Evolutionary conservation across 208 protist species (phyloP).

Genomic region (Tritrichomonas foetus): DNA sequence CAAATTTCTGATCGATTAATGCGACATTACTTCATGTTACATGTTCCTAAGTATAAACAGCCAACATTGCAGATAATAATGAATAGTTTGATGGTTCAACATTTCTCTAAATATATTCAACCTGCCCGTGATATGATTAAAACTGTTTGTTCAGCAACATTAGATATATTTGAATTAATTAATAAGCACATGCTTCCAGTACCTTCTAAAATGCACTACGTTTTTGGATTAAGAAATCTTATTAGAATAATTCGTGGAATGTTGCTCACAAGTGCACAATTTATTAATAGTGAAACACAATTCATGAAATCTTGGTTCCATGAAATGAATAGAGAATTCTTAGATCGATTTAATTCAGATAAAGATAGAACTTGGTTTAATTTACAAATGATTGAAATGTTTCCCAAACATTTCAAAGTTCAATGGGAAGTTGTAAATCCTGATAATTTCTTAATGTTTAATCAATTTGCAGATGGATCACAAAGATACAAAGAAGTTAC

Average conservation of each 20-base stretch:
- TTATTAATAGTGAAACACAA: conserved; percentile 55
- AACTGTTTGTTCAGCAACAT: conserved; percentile 44
- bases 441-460: conserved; percentile 48
- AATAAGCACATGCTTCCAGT: conserved; percentile 75
- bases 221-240: conserved; percentile 91
- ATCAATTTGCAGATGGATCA: conserved; percentile 46
- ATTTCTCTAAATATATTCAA: conserved; percentile 55
- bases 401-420: conserved; percentile 43
- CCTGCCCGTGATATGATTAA: conserved; percentile 63
- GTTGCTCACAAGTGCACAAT: conserved; percentile 42
- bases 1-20: conserved; percentile 86
- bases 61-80: conserved; percentile 59
- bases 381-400: not conserved
- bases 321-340: conserved; percentile 86
- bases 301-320: conserved; percentile 77
- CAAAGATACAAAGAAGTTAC: conserved; percentile 46
- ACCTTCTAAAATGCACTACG: conserved; percentile 91
- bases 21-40: conserved; percentile 87
- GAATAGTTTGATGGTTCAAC: conserved; percentile 52
- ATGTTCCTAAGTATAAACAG: not conserved
- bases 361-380: conserved; percentile 77
- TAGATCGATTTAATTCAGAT: conserved; percentile 81
- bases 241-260: conserved; percentile 70
- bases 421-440: conserved; percentile 63
- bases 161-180: conserved; percentile 56